Percentiles rank a stretch among this genome's conserved stretches.
Evolutionary conservation across 179 eudicot genomes (phyloP).

Genomic region (Beta macrorhiza): DNA sequence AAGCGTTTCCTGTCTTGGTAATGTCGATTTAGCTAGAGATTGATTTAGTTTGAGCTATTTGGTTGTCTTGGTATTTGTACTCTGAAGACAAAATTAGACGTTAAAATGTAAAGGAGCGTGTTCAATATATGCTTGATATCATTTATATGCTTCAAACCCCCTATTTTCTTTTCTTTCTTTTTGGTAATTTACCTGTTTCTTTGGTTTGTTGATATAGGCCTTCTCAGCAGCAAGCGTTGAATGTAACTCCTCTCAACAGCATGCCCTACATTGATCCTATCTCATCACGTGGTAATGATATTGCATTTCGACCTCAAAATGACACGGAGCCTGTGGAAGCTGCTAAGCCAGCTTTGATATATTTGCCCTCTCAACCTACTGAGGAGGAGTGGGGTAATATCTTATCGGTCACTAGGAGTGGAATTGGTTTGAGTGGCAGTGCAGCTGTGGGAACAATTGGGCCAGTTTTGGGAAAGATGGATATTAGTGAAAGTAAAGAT

Average conservation of each 20-base stretch:
- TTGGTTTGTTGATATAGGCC: slow-evolving; percentile 18
- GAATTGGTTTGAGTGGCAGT: slow-evolving; percentile 55
- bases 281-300: slow-evolving; percentile 11
- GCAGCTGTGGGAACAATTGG: slow-evolving; percentile 55
- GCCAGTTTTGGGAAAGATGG: slow-evolving; percentile 52
- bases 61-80: background rate
- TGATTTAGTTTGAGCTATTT: background rate
- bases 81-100: background rate
- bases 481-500: slow-evolving; percentile 55
- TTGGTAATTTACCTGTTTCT: background rate
- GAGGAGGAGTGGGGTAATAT: slow-evolving; percentile 42
- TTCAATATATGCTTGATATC: background rate
- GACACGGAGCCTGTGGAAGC: slow-evolving; percentile 12
- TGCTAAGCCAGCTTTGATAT: slow-evolving; percentile 49
- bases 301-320: slow-evolving; percentile 17
- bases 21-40: background rate
- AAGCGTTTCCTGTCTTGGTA: background rate
- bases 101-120: background rate
- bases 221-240: slow-evolving; percentile 34
- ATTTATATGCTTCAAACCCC: background rate
- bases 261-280: slow-evolving; percentile 47
- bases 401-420: slow-evolving; percentile 40
- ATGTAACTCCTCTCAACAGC: slow-evolving; percentile 54
- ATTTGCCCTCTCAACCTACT: slow-evolving; percentile 41
- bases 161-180: background rate